phyloP scores from a whole-genome alignment of 306 rosid genomes.

The Rubus idaeus region DNA sequence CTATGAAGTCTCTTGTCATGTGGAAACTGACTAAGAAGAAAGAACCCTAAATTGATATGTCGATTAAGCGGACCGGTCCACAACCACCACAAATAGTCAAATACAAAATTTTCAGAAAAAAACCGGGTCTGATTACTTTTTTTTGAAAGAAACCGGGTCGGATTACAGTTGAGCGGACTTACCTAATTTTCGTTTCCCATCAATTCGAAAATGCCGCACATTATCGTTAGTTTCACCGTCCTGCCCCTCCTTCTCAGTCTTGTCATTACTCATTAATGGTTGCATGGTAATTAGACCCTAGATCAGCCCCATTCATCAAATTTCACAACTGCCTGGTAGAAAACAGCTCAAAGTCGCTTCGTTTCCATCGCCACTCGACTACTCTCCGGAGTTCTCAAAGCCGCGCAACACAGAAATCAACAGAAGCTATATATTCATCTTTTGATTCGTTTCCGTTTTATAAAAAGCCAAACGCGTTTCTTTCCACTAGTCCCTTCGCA shows the following conservation, averaged over 20 bases:
- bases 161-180: neutral
- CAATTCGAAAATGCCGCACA: too few species aligned
- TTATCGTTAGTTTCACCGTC: neutral
- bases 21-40: too few species aligned
- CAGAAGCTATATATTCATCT: neutral
- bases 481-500: conserved; percentile 14
- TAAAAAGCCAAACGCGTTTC: conserved; percentile 24
- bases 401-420: conserved; percentile 3
- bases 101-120: too few species aligned
- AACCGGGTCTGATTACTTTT: neutral
- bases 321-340: neutral
- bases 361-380: conserved; percentile 44
- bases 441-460: conserved; percentile 6
- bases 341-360: conserved; percentile 22
- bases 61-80: neutral
- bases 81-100: too few species aligned
- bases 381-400: conserved; percentile 62
- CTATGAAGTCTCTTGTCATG: too few species aligned
- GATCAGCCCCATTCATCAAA: neutral
- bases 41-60: too few species aligned
- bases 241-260: neutral
- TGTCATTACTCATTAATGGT: neutral
- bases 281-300: conserved; percentile 23
- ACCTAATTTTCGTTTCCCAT: conserved; percentile 1
- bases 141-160: neutral